These are phyloP conservation scores for Pseudevernia furfuracea DNA, from an alignment of 495 filamentous ascomycete genomes.

Conservation along the genomic window DNA sequence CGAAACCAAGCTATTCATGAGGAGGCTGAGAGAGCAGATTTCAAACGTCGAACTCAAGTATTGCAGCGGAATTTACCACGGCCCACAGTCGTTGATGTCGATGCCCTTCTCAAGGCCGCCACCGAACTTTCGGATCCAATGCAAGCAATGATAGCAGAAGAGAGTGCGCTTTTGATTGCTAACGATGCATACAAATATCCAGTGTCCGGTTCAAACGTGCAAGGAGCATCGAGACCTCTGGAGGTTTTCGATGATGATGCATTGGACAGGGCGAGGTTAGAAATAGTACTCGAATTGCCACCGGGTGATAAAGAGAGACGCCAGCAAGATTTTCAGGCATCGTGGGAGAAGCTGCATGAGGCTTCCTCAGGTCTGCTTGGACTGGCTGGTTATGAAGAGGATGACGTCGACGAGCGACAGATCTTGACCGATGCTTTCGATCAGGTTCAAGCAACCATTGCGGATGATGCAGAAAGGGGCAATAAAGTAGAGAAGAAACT, in stretches of 20 bases:
- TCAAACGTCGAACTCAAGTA: constrained; percentile 78
- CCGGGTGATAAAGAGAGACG: constrained; percentile 38
- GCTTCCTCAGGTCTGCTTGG: constrained; percentile 56
- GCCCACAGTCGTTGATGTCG: constrained; percentile 63
- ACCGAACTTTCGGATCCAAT: constrained; percentile 45
- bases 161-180: constrained; percentile 70
- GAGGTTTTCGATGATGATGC: constrained; percentile 61
- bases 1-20: constrained; percentile 60
- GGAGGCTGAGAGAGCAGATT: constrained; percentile 66
- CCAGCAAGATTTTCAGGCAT: constrained; percentile 52
- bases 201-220: constrained; percentile 54
- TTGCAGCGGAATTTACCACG: constrained; percentile 79
- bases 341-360: constrained; percentile 58
- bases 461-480: constrained; percentile 63
- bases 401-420: constrained; percentile 55
- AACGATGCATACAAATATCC: constrained; percentile 74
- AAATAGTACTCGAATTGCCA: constrained; percentile 66
- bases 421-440: constrained; percentile 58
- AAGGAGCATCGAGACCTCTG: constrained; percentile 52
- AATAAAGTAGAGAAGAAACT: constrained; percentile 93
- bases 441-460: constrained; percentile 61
- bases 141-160: constrained; percentile 58
- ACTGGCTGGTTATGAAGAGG: constrained; percentile 66
- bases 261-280: constrained; percentile 64
- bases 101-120: constrained; percentile 56